Evolutionary conservation across 352 stramenopile species (phyloP), one percentile per base, ranked within the genome.

Genomic region (Phytophthora tentaculata): DNA sequence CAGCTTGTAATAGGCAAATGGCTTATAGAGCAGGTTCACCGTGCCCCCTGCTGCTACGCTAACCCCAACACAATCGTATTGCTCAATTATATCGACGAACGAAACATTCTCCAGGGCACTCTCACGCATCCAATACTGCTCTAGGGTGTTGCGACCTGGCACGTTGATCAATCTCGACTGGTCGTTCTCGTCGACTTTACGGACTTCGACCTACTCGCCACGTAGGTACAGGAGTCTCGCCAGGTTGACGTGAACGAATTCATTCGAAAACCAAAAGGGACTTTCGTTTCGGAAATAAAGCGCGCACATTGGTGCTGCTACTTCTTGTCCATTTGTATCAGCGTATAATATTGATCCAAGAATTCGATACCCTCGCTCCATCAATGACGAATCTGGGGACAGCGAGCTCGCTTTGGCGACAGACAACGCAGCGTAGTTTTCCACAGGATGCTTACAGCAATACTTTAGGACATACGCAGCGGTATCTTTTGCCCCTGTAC

Each of bases 401-500:
- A 76, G 26, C 3, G 3, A 10, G 9, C 64, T 26, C 0, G 61
- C 17, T 0, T 64, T 68, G 3, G 32, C 58, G 3, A 19, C 13
- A 0, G 62, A 57, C 0, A 73, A 4, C 9, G 68, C 69, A 0
- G 16, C 13, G 0, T 71, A n/a, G 17, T 76, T 77, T 26, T 73
- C 69, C 8, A 80, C 48, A 7, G 39, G 43, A 5, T 20, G n/a
- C 35, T 48, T 78, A 2, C 71, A 73, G 24, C 58, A 77, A 19
- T 78, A 78, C 3, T 78, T 78, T 3, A 48, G 64, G 2, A 71
- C 54, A 19, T 81, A 78, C 1, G 66, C 63, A 0, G 63, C 73
- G 1, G 53, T 56, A 17, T 74, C 53, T 10, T 73, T 0, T 45
- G 35, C 1, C 51, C 56, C n/a, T n/a, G n/a, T n/a, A 14, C 39